Conservation (phyloP, 768 basidiomycete species). For the Daedaleopsis nitida region DNA sequence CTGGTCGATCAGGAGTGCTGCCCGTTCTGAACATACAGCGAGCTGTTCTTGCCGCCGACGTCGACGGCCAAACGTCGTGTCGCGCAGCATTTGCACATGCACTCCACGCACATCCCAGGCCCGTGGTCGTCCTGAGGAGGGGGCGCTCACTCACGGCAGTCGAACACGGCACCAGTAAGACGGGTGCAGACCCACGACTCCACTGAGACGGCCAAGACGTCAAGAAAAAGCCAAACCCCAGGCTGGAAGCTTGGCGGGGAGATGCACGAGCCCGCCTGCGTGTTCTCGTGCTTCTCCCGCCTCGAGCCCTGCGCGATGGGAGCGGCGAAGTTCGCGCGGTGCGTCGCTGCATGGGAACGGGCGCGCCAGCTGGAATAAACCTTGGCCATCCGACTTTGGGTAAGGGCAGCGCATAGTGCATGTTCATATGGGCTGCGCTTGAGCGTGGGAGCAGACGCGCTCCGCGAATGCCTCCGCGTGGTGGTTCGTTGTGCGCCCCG, state of each 20-base stretch:
- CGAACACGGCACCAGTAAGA: background rate
- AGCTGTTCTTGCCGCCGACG: too few relatives aligned
- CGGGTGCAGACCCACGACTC: background rate
- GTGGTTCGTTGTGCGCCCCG: background rate
- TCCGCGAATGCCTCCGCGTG: constrained; percentile 1
- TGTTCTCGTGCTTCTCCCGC: constrained; percentile 16
- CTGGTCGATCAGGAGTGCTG: background rate
- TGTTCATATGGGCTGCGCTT: background rate
- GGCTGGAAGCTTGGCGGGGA: background rate
- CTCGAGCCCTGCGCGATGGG: constrained; percentile 8
- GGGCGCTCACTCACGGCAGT: background rate
- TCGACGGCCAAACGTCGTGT: too few relatives aligned
- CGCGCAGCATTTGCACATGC: too few relatives aligned
- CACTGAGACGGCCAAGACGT: background rate
- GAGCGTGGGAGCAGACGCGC: constrained; percentile 7
- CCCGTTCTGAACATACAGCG: background rate
- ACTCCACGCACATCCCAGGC: too few relatives aligned
- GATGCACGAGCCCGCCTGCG: too few relatives aligned
- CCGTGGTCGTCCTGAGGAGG: too few relatives aligned
- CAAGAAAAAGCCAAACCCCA: background rate
- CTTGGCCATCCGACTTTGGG: constrained; percentile 14
- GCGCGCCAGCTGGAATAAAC: constrained; percentile 6
- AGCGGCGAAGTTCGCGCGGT: constrained; percentile 12
- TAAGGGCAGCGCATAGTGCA: constrained; percentile 4
- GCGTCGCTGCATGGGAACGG: constrained; percentile 7